These are phyloP conservation scores for Monosporascus sp. DNA, from an alignment of 2,329 filamentous ascomycete species.

Conservation along the genomic window DNA sequence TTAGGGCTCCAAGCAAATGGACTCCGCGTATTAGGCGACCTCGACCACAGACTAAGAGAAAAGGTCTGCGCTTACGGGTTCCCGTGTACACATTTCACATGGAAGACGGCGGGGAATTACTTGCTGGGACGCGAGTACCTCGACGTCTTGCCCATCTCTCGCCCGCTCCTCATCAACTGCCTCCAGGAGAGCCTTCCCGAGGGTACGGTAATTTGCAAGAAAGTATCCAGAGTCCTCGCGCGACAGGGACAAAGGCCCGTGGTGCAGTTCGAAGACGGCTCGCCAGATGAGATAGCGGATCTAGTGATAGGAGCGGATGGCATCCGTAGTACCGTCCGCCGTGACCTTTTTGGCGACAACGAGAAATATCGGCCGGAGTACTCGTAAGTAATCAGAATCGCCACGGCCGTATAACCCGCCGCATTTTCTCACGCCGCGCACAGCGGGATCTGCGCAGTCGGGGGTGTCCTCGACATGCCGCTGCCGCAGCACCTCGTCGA, in stretches of 20 bases:
- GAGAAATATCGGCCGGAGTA: conserved; percentile 7
- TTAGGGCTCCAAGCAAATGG: conserved; percentile 11
- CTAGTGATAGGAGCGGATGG: conserved; percentile 8
- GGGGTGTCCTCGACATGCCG: conserved; percentile 8
- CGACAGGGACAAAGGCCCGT: conserved; percentile 6
- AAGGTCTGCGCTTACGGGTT: conserved; percentile 8
- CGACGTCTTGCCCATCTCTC: conserved; percentile 7
- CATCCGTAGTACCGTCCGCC: conserved; percentile 9
- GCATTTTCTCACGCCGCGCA: background rate
- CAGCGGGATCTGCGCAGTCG: conserved; percentile 6
- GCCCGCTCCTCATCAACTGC: conserved; percentile 8
- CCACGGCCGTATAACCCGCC: background rate
- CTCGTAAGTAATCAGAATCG: background rate
- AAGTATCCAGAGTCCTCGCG: conserved; percentile 2
- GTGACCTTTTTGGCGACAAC: conserved; percentile 6
- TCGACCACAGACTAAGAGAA: conserved; percentile 3
- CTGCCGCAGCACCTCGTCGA: conserved; percentile 5
- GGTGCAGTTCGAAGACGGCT: conserved; percentile 7
- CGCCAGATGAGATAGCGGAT: conserved; percentile 7
- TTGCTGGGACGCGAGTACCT: conserved; percentile 7
- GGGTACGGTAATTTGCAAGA: conserved; percentile 5
- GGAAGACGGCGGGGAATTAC: conserved; percentile 6
- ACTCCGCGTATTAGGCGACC: conserved; percentile 6
- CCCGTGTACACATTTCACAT: conserved; percentile 8
- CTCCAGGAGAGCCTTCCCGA: conserved; percentile 6